Base-by-base conservation (phyloP, 345 rosid genomes). In the Moricandia moricandioides region DNA sequence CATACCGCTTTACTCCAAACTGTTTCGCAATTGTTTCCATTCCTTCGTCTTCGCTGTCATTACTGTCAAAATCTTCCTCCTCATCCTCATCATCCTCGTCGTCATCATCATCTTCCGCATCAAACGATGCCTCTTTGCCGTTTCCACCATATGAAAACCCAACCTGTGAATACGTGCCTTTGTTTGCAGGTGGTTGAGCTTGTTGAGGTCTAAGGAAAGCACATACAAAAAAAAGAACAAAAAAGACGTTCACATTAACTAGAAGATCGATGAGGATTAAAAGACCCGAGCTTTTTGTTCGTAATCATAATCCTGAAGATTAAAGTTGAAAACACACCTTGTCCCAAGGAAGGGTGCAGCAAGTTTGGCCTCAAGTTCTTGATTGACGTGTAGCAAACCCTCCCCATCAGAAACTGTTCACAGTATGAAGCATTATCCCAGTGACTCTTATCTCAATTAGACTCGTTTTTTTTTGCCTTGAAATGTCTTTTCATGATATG, bases 1-100 rank as follows among this genome's bases (percentile, higher is more conserved):
- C 99, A 81, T 83, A 95, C 77, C 97, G 84, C 83, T 90, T 95
- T 3, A 95, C 87, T 3, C 99, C 98, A 79, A 89, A 95, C 68
- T 92, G 98, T 78, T 92, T 95, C 9, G 98, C 98, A 77, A 92
- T 95, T 1, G 67, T 59, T 70, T 91, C 98, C 97, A 96, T 90
- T 35, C 91, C 96, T 84, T 91, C 96, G 82, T 95, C 97, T 69
- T 87, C 86, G 75, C 97, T 92, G 71, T 92, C 98, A 74, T 91
- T 91, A 74, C 98, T 95, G 65, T 92, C 87, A 79, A 90, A 95
- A 24, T 95, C 97, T 40, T 92, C 99, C 7, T 89, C 95, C 1
- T 88, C 98, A 6, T 90, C 65, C 27, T 33, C 95, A 39, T 88
- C 96, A 5, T 87, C 93, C 1, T 87, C 96, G 0, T 91, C 97